A percentile compares a stretch with the other conserved stretches of the same genome.
phyloP scores from a whole-genome alignment of 2,329 filamentous ascomycete species.

The Cytospora piceae region DNA sequence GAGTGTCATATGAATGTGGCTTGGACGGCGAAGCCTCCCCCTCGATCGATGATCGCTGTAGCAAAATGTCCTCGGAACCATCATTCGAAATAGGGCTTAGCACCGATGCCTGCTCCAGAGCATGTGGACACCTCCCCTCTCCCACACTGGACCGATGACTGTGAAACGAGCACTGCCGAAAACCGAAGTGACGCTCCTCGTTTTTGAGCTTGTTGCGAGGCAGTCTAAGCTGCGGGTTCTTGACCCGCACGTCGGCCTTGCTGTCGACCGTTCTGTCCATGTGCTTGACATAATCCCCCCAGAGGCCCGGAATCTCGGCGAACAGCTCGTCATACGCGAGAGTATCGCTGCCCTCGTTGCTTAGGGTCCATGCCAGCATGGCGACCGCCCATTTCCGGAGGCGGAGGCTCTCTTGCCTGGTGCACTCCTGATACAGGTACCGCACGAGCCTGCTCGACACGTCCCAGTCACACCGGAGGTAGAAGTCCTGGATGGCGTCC shows the following conservation, averaged over 20 bases:
- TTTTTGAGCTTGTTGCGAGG: constrained; percentile 59
- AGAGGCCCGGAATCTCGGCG: constrained; percentile 50
- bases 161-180: constrained; percentile 64
- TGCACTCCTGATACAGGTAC: constrained; percentile 59
- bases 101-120: not conserved
- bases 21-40: not conserved
- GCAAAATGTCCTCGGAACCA: not conserved
- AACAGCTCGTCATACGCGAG: constrained; percentile 33
- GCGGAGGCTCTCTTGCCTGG: constrained; percentile 52
- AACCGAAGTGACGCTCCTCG: constrained; percentile 63
- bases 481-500: constrained; percentile 62
- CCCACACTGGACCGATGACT: constrained; percentile 59
- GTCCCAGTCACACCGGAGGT: constrained; percentile 62
- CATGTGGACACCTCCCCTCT: constrained; percentile 53
- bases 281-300: constrained; percentile 56
- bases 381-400: constrained; percentile 63
- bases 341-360: constrained; percentile 35
- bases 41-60: constrained; percentile 3
- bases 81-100: not conserved
- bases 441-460: constrained; percentile 55
- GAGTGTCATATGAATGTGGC: not conserved
- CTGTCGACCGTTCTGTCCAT: constrained; percentile 55
- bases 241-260: constrained; percentile 56
- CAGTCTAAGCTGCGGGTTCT: constrained; percentile 64
- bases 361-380: constrained; percentile 62